Evolutionary conservation across 2,329 filamentous ascomycete genomes (phyloP), one percentile per base, ranked within the genome.

Genomic region (Alternaria hordeiaustralica): DNA sequence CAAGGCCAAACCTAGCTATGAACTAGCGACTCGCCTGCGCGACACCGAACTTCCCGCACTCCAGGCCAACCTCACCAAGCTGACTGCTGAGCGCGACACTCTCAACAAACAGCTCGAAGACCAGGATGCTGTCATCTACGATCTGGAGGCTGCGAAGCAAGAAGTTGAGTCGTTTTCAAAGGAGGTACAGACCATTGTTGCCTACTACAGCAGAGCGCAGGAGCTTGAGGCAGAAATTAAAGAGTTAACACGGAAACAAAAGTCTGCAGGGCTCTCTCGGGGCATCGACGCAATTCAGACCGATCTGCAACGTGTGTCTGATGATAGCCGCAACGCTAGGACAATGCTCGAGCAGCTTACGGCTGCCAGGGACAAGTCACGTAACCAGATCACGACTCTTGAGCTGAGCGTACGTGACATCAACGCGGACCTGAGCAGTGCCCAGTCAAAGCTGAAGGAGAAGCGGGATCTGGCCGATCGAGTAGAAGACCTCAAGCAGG

Each of bases 231-330:
- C 82, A 43, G 91, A 97, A 77, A 90, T 97, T 54, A 85, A 90
- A 60, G 89, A 92, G 58, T 87, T 97, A 54, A 85, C 88, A 61
- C 89, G 89, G 9, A 93, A 94, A 70, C 92, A 97, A 75, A 89
- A 91, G 73, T 87, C 90, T 13, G 84, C 86, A 25, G 87, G 87
- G 12, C 79, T 85, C 10, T 87, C 88, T 13, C 88, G 92, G 65
- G 92, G 92, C 28, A 86, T 93, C 7, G 92, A 97, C 58, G 92
- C 96, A 69, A 94, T 98, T 57, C 92, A 96, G 71, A 89, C 92
- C 57, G 88, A 94, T 51, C 88, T 94, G 65, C 88, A 88, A 51
- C 81, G 83, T 18, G 85, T 90, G 60, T 87, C 87, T 20, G 92
- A 94, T 64, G 88, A 92, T 74, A 86, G 89, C 68, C 88, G 90